phyloP scores from a whole-genome alignment of 495 filamentous ascomycete species.

The Talaromyces thailandensis region DNA sequence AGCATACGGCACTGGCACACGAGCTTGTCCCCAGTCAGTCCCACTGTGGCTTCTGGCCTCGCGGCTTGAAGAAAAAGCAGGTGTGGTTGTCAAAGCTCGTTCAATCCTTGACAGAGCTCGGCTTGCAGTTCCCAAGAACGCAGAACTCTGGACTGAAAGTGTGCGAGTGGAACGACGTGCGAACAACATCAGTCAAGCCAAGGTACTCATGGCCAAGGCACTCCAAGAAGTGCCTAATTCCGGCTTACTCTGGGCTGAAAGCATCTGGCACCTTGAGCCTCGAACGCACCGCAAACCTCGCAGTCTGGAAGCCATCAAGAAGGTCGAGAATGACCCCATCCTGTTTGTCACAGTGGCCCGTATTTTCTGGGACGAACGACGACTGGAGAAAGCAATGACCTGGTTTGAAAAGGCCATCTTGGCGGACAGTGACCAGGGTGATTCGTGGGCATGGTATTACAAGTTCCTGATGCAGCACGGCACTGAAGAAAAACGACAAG shows the following conservation, averaged over 20 bases:
- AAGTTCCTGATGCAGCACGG: slow-evolving; percentile 89
- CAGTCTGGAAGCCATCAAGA: slow-evolving; percentile 88
- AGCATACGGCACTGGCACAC: slow-evolving; percentile 81
- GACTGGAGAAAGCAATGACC: slow-evolving; percentile 80
- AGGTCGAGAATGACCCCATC: slow-evolving; percentile 83
- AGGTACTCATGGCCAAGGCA: slow-evolving; percentile 84
- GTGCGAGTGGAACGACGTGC: slow-evolving; percentile 89
- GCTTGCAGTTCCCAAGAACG: slow-evolving; percentile 72
- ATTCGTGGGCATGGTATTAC: slow-evolving; percentile 98
- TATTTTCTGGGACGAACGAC: slow-evolving; percentile 71
- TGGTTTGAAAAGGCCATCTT: slow-evolving; percentile 97
- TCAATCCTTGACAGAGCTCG: slow-evolving; percentile 85
- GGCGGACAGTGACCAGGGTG: slow-evolving; percentile 75
- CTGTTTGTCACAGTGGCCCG: slow-evolving; percentile 71
- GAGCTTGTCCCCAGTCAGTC: slow-evolving; percentile 72
- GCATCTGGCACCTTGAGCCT: slow-evolving; percentile 86
- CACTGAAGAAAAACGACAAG: slow-evolving; percentile 78
- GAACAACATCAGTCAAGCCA: slow-evolving; percentile 72
- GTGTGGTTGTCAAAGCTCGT: slow-evolving; percentile 81
- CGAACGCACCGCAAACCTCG: slow-evolving; percentile 87
- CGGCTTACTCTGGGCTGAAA: slow-evolving; percentile 88
- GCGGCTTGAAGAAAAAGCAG: slow-evolving; percentile 77
- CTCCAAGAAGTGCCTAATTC: slow-evolving; percentile 83
- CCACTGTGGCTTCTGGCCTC: slow-evolving; percentile 84
- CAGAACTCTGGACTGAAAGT: slow-evolving; percentile 83